Evolutionary conservation across 2,329 filamentous ascomycete genomes (phyloP).

Genomic region (Aspergillus hortae): DNA sequence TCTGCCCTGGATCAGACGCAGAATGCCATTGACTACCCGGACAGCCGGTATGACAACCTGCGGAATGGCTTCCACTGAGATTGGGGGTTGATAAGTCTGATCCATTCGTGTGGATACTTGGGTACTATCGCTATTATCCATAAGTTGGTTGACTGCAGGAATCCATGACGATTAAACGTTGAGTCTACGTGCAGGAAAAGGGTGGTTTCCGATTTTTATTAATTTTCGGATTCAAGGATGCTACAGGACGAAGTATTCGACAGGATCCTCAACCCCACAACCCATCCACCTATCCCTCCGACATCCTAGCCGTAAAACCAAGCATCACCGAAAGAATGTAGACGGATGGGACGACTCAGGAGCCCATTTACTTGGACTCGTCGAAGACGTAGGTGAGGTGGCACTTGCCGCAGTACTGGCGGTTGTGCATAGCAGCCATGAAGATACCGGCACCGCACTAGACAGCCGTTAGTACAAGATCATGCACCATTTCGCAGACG

Average conservation of each 20-base stretch:
- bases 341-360: conserved; percentile 13
- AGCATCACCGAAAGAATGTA: conserved; percentile 11
- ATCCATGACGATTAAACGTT: conserved; percentile 5
- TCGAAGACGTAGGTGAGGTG: conserved; percentile 70
- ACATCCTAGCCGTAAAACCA: conserved; percentile 7
- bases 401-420: conserved; percentile 86
- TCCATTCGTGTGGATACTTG: not conserved
- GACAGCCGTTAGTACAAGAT: conserved; percentile 5
- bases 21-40: conserved; percentile 37
- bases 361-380: conserved; percentile 54
- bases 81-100: not conserved
- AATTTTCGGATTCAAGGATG: conserved; percentile 12
- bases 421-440: conserved; percentile 99
- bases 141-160: conserved; percentile 3
- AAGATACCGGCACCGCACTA: conserved; percentile 99
- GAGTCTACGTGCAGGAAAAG: not conserved
- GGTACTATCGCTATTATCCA: not conserved
- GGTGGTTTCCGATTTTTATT: conserved; percentile 15
- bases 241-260: conserved; percentile 16
- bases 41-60: conserved; percentile 41
- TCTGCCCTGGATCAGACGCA: conserved; percentile 31
- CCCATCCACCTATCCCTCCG: conserved; percentile 11
- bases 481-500: not conserved
- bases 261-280: conserved; percentile 12
- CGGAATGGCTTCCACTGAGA: conserved; percentile 24